These are phyloP conservation scores for Scutellaria baicalensis DNA, from an alignment of 257 asterid species.

Conservation along the genomic window DNA sequence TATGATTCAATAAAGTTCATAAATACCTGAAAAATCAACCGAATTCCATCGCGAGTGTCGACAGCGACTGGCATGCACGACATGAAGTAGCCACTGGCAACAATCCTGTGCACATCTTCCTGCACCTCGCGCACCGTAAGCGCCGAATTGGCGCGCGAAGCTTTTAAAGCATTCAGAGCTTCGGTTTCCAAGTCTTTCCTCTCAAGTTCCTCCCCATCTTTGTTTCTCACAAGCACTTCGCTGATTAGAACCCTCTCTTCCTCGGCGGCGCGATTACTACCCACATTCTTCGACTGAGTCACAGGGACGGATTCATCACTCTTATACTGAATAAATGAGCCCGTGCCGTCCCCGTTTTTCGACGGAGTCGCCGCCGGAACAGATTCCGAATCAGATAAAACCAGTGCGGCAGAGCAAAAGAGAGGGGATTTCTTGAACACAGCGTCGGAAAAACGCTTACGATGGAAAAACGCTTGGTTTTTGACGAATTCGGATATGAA, in stretches of 20 bases:
- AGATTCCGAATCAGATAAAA: conserved; percentile 36
- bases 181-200: conserved; percentile 85
- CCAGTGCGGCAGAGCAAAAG: conserved; percentile 63
- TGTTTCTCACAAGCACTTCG: conserved; percentile 85
- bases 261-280: conserved; percentile 36
- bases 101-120: conserved; percentile 90
- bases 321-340: conserved; percentile 24
- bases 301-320: conserved; percentile 26
- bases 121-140: conserved; percentile 91
- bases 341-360: conserved; percentile 21
- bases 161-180: conserved; percentile 82
- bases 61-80: conserved; percentile 96
- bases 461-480: conserved; percentile 18
- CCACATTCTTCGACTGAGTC: conserved; percentile 40
- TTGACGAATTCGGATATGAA: conserved; percentile 25
- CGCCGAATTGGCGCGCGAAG: conserved; percentile 79
- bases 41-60: conserved; percentile 93
- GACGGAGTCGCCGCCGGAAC: conserved; percentile 19
- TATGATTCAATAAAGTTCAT: neutral
- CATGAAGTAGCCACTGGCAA: conserved; percentile 83
- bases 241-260: conserved; percentile 91
- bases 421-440: conserved; percentile 30
- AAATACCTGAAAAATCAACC: conserved; percentile 83
- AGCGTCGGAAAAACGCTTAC: neutral
- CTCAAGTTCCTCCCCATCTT: conserved; percentile 93